These are phyloP conservation scores for Geotrichum aggregatum DNA, from an alignment of 1,139 yeast species.

Conservation along the genomic window DNA sequence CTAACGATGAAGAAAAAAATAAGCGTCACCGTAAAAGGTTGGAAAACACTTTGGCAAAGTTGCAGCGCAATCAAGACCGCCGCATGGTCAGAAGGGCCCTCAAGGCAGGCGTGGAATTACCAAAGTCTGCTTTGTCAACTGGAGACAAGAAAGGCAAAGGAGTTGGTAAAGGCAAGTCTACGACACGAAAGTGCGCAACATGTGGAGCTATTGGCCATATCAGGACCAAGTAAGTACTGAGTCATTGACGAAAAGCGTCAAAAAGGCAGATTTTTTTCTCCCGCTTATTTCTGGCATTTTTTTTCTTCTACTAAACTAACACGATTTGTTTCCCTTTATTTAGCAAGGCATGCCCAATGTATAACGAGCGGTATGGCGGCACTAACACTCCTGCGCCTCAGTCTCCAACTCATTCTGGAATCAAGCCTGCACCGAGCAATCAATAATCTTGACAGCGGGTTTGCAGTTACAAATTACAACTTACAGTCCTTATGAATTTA, in stretches of 20 bases:
- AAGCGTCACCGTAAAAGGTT: conserved; percentile 66
- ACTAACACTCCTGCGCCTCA: conserved; percentile 17
- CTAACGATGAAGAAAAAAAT: conserved; percentile 82
- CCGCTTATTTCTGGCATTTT: not conserved
- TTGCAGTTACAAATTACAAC: too few relatives aligned
- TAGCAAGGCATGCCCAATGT: conserved; percentile 77
- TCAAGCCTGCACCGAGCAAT: conserved; percentile 18
- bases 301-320: conserved; percentile 14
- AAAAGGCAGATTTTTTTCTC: too few relatives aligned
- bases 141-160: conserved; percentile 35
- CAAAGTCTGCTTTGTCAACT: conserved; percentile 31
- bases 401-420: not conserved
- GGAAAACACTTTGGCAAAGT: conserved; percentile 78
- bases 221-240: conserved; percentile 61
- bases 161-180: conserved; percentile 50
- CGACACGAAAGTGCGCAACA: conserved; percentile 81
- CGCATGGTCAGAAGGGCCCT: conserved; percentile 53
- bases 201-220: conserved; percentile 96
- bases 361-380: conserved; percentile 42
- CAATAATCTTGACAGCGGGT: conserved; percentile 9
- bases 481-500: not conserved
- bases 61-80: conserved; percentile 69
- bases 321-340: not conserved
- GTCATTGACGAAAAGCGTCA: too few relatives aligned
- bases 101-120: conserved; percentile 32